Conservation (phyloP, 441 rosid species). For the Adansonia madagascariensis region DNA sequence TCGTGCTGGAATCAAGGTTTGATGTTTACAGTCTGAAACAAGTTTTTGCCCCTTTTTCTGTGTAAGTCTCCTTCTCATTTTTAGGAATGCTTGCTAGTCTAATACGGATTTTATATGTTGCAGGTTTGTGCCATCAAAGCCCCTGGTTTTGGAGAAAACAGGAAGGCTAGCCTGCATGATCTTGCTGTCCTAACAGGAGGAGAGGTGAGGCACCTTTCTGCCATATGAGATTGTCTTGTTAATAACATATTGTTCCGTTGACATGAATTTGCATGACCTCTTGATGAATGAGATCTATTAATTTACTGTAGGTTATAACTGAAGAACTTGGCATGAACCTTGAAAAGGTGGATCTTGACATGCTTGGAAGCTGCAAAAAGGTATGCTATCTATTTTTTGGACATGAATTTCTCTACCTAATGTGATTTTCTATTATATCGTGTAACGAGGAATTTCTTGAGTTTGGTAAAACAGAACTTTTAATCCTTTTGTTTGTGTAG, state of each 20-base stretch:
- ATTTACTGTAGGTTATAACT: conserved; percentile 59
- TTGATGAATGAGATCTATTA: neutral
- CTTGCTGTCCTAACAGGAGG: conserved; percentile 85
- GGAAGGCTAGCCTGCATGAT: conserved; percentile 76
- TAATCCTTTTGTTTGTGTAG: neutral
- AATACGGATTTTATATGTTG: neutral
- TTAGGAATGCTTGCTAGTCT: conserved; percentile 20
- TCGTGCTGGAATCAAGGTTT: conserved; percentile 90
- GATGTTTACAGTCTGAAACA: neutral
- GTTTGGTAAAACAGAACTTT: neutral
- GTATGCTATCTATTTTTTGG: conserved; percentile 32
- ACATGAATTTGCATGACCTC: conserved; percentile 1
- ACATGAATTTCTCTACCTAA: neutral
- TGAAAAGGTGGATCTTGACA: conserved; percentile 72
- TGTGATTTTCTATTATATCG: neutral
- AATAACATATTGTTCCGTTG: neutral
- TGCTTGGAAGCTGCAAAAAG: conserved; percentile 87
- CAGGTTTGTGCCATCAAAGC: conserved; percentile 92
- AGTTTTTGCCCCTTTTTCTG: neutral
- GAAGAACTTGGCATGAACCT: conserved; percentile 89
- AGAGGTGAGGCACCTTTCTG: conserved; percentile 48
- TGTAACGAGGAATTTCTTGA: neutral
- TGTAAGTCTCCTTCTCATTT: neutral
- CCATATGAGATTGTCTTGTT: neutral
- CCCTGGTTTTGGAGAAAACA: conserved; percentile 91